Conservation (phyloP, 1,284 basidiomycete genomes). For the Boletus holoroseus region DNA sequence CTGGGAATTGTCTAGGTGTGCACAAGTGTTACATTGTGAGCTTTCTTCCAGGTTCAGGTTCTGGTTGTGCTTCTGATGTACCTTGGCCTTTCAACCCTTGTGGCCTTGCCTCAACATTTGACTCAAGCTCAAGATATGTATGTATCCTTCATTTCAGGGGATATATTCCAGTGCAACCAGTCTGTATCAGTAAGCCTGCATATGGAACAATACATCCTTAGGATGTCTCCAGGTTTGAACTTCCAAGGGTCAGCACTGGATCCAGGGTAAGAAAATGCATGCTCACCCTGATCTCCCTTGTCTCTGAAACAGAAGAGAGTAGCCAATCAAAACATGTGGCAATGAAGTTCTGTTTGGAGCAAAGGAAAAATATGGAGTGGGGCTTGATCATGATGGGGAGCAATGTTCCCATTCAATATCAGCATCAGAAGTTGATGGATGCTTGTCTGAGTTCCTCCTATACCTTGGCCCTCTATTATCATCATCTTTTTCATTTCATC, state of each 20-base stretch:
- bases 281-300: neutral
- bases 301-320: neutral
- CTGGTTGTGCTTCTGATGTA: neutral
- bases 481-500: neutral
- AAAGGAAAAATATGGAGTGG: constrained; percentile 15
- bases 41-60: neutral
- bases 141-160: neutral
- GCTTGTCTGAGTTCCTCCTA: neutral
- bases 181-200: neutral
- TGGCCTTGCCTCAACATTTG: neutral
- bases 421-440: neutral
- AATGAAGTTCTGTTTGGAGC: constrained; percentile 6
- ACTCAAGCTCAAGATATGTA: constrained; percentile 1
- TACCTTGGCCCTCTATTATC: too few species aligned
- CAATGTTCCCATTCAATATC: neutral
- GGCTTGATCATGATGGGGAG: constrained; percentile 8
- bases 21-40: neutral
- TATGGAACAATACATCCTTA: neutral
- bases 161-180: neutral
- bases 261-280: neutral
- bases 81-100: neutral
- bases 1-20: neutral
- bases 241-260: neutral
- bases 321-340: constrained; percentile 11
- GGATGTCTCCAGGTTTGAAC: neutral